These are phyloP conservation scores for Symbiodinium natans DNA, from an alignment of 73 alveolate species.

Conservation along the genomic window DNA sequence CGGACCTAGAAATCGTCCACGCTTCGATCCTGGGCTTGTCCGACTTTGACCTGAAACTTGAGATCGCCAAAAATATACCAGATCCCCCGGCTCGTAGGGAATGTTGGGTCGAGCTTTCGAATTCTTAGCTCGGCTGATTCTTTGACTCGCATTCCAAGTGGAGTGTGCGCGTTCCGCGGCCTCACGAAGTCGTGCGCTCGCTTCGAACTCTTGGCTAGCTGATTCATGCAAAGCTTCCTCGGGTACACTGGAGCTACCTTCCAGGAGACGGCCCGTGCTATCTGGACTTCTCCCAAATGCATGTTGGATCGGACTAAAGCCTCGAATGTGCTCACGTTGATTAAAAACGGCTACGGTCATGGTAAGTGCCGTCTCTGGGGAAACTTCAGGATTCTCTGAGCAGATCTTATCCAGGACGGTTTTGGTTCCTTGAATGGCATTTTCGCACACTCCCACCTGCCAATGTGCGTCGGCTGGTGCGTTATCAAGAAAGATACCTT, in stretches of 20 bases:
- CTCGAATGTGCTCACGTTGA: conserved; percentile 7
- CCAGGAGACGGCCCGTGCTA: not conserved
- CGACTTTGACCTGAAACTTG: not conserved
- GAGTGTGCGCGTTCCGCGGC: not conserved
- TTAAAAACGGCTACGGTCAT: not conserved
- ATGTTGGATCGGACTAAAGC: conserved; percentile 6
- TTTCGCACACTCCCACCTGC: not conserved
- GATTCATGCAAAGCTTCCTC: not conserved
- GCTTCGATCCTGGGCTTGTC: not conserved
- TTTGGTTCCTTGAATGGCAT: not conserved
- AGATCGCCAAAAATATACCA: not conserved
- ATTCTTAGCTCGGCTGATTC: not conserved
- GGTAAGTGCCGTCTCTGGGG: not conserved
- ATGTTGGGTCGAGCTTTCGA: not conserved
- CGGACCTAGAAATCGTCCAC: not conserved
- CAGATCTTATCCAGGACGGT: not conserved
- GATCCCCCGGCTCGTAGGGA: not conserved
- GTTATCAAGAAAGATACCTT: not conserved
- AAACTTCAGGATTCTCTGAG: not conserved
- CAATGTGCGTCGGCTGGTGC: conserved; percentile 40
- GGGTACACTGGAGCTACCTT: not conserved
- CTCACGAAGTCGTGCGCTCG: not conserved
- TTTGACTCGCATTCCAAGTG: not conserved
- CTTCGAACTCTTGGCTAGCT: not conserved
- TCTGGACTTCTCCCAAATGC: conserved; percentile 6